A percentile compares a stretch with the other conserved stretches of the same genome.
Evolutionary conservation across 1,284 basidiomycete genomes (phyloP).

Genomic region (Malassezia equina): DNA sequence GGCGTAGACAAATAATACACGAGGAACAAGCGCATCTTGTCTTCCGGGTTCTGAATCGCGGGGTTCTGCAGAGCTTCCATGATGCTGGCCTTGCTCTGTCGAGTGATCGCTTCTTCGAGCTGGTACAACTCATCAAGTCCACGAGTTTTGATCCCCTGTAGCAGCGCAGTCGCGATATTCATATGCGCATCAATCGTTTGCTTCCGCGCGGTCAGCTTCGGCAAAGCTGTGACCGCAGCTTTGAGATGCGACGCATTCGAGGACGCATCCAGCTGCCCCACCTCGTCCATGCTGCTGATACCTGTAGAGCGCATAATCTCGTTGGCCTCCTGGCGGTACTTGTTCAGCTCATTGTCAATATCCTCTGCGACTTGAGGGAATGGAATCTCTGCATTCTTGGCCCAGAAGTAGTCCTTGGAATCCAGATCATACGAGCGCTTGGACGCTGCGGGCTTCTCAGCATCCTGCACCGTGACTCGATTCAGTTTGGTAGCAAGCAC

Average conservation of each 20-base stretch:
- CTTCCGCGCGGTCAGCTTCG: constrained; percentile 91
- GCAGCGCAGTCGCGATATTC: constrained; percentile 92
- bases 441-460: constrained; percentile 17
- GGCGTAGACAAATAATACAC: constrained; percentile 83
- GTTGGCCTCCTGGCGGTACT: constrained; percentile 88
- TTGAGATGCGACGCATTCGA: constrained; percentile 91
- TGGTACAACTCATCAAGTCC: constrained; percentile 94
- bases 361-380: constrained; percentile 99
- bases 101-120: constrained; percentile 71
- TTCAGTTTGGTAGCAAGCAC: constrained; percentile 95
- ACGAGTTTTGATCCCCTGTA: constrained; percentile 90
- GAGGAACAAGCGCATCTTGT: constrained; percentile 85
- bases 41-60: constrained; percentile 48
- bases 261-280: constrained; percentile 60
- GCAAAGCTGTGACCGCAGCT: constrained; percentile 94
- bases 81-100: constrained; percentile 57
- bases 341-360: constrained; percentile 82
- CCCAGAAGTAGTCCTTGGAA: constrained; percentile 98
- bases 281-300: constrained; percentile 88
- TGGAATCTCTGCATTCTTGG: constrained; percentile 84
- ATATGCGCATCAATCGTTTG: constrained; percentile 94
- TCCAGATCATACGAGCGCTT: constrained; percentile 71
- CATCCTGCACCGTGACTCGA: constrained; percentile 64
- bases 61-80: constrained; percentile 62
- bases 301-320: constrained; percentile 94